Base-by-base conservation (phyloP, 164 flowering plant species). In the Kalanchoe fedtschenkoi region DNA sequence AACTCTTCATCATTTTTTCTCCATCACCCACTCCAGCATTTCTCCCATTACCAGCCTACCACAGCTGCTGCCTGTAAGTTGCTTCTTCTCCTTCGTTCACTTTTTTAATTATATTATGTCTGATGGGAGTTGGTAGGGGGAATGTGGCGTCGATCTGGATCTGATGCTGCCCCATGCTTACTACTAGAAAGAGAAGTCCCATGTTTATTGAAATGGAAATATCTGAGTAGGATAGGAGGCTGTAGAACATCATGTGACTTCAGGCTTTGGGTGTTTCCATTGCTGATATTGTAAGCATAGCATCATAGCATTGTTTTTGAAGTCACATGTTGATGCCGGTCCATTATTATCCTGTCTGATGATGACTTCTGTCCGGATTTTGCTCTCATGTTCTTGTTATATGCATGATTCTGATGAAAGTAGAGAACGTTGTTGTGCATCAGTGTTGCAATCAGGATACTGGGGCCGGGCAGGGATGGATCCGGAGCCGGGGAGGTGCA, bases 401-500 rank as follows among this genome's bases (percentile, higher is more conserved):
- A n/a, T n/a, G n/a, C n/a, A n/a, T n/a, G n/a, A n/a, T n/a, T n/a
- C n/a, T n/a, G n/a, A n/a, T n/a, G n/a, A n/a, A n/a, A n/a, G n/a
- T 42, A 19, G n/a, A 42, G 1, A 13, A 19, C n/a, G 39, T 58
- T 33, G 24, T 13, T 58, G 2, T 58, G 19, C 39, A 10, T 37
- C 66, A 85, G 91, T 78, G 76, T 43, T 79, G 70, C 86, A 83
- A 61, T 68, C 89, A 33, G 96, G 96, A 57, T 90, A 85, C 51
- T 86, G 92, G 91, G 88, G 96, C 14, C 81, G 82, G 70, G 83
- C 74, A 2, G 78, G 72, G 4, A 72, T 86, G 84, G 96, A 89
- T 70, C 83, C 89, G 7, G 96, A 91, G 80, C 98, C 98, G 0
- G 95, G 96, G 15, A 70, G 98, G 73, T 89, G 98, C 76, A 64